A percentile compares a stretch with the other conserved stretches of the same genome.
phyloP scores from a whole-genome alignment of 2,329 filamentous ascomycete species.

The Neoarthrinium moseri region DNA sequence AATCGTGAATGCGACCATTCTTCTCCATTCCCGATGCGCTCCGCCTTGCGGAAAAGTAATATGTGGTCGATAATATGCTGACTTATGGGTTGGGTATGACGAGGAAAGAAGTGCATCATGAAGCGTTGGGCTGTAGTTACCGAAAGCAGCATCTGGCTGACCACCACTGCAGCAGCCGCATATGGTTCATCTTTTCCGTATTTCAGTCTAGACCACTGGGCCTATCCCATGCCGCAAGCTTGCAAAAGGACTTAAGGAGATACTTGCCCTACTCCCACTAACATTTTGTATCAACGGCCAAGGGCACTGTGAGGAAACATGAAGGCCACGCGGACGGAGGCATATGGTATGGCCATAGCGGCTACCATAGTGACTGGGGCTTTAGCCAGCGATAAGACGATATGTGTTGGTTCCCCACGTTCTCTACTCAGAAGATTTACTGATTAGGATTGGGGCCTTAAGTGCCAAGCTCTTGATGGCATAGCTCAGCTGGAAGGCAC shows the following conservation, averaged over 20 bases:
- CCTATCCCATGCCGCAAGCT: background rate
- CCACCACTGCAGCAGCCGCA: background rate
- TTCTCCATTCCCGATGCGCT: no score
- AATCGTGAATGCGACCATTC: no score
- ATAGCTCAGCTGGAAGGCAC: background rate
- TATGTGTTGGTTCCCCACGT: background rate
- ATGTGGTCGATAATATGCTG: background rate
- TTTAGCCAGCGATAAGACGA: background rate
- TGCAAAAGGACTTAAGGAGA: background rate
- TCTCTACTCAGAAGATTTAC: background rate
- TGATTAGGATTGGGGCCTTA: background rate
- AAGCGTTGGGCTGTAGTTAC: no score
- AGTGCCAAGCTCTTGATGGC: background rate
- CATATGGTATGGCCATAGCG: background rate
- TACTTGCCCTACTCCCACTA: background rate
- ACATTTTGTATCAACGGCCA: no score
- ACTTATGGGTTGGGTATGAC: background rate
- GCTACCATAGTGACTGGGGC: background rate
- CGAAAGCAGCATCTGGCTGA: background rate
- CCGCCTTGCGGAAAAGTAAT: background rate
- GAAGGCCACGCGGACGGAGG: background rate
- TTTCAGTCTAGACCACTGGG: no score
- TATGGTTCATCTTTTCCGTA: background rate
- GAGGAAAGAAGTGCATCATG: background rate
- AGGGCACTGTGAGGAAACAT: background rate